A percentile compares a stretch with the other conserved stretches of the same genome.
phyloP scores from a whole-genome alignment of 352 stramenopile species.

The Pythium graminicola region DNA sequence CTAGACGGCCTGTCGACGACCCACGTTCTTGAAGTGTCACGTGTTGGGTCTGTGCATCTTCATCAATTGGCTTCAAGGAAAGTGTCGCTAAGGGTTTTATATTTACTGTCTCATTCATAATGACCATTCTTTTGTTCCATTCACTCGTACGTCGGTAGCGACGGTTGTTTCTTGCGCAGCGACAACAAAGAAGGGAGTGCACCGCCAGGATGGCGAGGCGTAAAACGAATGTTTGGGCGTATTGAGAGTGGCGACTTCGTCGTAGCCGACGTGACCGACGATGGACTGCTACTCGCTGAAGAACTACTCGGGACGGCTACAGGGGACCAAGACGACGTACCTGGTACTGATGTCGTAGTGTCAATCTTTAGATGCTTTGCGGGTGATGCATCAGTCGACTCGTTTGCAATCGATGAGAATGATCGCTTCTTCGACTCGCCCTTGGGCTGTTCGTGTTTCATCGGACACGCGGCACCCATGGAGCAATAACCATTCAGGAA shows the following conservation, averaged over 20 bases:
- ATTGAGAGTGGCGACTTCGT: conserved; percentile 7
- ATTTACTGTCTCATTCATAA: too few relatives aligned
- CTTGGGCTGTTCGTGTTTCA: conserved; percentile 55
- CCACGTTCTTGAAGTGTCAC: too few relatives aligned
- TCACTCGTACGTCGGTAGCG: not conserved
- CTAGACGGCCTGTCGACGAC: not conserved
- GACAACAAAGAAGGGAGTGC: conserved; percentile 41
- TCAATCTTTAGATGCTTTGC: conserved; percentile 11
- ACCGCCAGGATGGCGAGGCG: conserved; percentile 36
- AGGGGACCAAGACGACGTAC: conserved; percentile 11
- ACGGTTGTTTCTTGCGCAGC: conserved; percentile 12
- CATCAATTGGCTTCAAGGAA: too few relatives aligned
- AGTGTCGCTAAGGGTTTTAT: too few relatives aligned
- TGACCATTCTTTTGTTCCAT: conserved; percentile 1
- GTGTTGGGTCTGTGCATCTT: too few relatives aligned
- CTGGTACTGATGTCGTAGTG: not conserved
- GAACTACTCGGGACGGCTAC: not conserved
- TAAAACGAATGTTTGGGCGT: conserved; percentile 38
- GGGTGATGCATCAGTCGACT: not conserved
- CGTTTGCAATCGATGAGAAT: not conserved
- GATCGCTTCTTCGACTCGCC: conserved; percentile 6
- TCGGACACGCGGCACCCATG: conserved; percentile 39
- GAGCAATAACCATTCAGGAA: conserved; percentile 68
- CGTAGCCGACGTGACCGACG: not conserved
- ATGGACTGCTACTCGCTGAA: not conserved